Base-by-base conservation (phyloP, 2,329 filamentous ascomycete species). In the Teratosphaeria nubilosa region DNA sequence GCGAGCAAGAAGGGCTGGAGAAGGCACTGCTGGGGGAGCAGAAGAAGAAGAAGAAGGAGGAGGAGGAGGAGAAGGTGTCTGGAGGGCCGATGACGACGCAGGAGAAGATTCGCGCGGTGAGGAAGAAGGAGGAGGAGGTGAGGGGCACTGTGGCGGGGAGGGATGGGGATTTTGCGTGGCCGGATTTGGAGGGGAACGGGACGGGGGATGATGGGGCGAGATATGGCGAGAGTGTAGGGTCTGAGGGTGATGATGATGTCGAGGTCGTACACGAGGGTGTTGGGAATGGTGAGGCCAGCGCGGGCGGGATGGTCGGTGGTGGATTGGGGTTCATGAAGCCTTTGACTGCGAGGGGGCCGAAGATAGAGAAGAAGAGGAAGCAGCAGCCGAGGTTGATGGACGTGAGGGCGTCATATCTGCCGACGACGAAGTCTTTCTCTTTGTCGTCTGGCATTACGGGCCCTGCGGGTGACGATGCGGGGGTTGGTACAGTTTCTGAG, bases 11-110 rank as follows among this genome's bases (percentile, higher is more conserved):
- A 1, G 20, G 25, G 10, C 10, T 14, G 24, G 20, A 37, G 1
- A 25, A 24, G 48, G n/a, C n/a, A n/a, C 48, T 14, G 10, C 7
- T 9, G 2, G n/a, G 27, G 2, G 14, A 53, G 37, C 53, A 22
- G 30, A 55, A 31, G 13, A 58, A 58, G 56, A 9, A 6, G n/a
- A 25, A 31, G 11, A 60, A 58, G 56, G 2, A 10, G 16, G 7
- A 13, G 16, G n/a, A 10, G 16, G 16, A 31, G 11, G 58, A 58
- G 56, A 5, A 13, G n/a, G 10, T 7, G 10, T 7, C 16, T 25
- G 27, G 27, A 3, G 54, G 52, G 31, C 53, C 56, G 2, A 2
- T 58, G 37, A 62, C 60, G 16, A 62, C 60, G 45, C 48, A 56
- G 45, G 24, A 58, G 50, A 61, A 58, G 55, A 55, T 59, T 20